Evolutionary conservation across 164 flowering plant genomes (phyloP), one percentile per base, ranked within the genome.

Genomic region (Hamamelis virginiana): DNA sequence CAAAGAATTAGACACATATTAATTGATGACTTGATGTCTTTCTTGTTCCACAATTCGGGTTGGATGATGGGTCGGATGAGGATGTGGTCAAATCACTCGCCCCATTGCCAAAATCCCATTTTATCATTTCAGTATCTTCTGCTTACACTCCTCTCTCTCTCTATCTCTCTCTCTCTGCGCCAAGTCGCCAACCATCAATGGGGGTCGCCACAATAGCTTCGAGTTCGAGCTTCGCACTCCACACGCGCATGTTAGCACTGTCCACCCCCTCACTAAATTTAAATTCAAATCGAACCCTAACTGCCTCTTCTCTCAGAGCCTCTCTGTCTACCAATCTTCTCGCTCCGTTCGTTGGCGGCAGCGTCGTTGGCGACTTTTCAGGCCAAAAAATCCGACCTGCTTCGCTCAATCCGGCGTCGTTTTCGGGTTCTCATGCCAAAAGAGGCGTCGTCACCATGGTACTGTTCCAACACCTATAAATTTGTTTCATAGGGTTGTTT

Each of bases 371-470:
- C 28, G 91, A 82, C 33, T 88, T 89, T 64, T 80, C 84, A 59
- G 92, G 97, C 22, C 81, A 59, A 27, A 86, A 78, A 61, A 51
- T 86, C 68, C 89, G 87, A 26, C 90, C 91, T 14, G 63, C 68
- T 4, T 76, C 74, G 0, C 85, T 85, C 71, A 78, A 76, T 51
- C 82, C 86, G 16, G 65, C 67, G 22, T 60, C 77, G 65, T 11
- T 75, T 9, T 74, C 86, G 4, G 69, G 77, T 8, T 83, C 88
- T 51, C 78, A 77, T 23, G 79, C 78, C 58, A 91, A 81, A 61
- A 76, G 92, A 28, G 80, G 87, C 69, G 90, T 90, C 64, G 86
- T 94, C 61, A 91, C 98, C n/a, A 89, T 85, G 94, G 97, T 94
- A 82, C 38, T 56, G 26, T 19, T 5, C 9, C 1, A 14, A 18